Conservation (phyloP, 179 eudicot species). For the Carnegiea gigantea region DNA sequence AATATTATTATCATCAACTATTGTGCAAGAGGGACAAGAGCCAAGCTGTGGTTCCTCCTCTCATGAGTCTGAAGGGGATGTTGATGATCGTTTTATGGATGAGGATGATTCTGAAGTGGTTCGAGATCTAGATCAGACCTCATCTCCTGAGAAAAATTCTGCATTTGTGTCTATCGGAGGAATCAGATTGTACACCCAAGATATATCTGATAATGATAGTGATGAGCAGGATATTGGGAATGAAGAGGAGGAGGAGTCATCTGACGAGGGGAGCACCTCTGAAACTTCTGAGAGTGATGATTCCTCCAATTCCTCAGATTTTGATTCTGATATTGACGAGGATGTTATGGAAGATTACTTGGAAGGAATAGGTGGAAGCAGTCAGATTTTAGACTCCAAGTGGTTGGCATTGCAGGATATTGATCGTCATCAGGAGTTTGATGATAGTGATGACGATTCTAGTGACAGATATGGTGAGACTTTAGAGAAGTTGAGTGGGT, state of each 20-base stretch:
- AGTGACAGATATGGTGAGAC: slow-evolving; percentile 46
- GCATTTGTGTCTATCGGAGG: slow-evolving; percentile 86
- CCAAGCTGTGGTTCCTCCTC: slow-evolving; percentile 29
- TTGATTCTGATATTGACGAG: slow-evolving; percentile 82
- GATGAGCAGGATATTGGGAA: slow-evolving; percentile 47
- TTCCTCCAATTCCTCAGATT: slow-evolving; percentile 47
- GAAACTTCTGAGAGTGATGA: slow-evolving; percentile 63
- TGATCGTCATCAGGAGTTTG: slow-evolving; percentile 33
- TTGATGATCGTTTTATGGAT: slow-evolving; percentile 32
- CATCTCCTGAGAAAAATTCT: slow-evolving; percentile 47
- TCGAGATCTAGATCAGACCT: slow-evolving; percentile 37
- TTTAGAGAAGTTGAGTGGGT: slow-evolving; percentile 64
- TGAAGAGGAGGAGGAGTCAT: slow-evolving; percentile 41
- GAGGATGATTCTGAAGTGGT: slow-evolving; percentile 32
- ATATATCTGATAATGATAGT: slow-evolving; percentile 57
- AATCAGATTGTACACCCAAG: slow-evolving; percentile 74
- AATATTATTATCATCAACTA: slow-evolving; percentile 28
- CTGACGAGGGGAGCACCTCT: slow-evolving; percentile 56
- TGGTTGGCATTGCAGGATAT: slow-evolving; percentile 45
- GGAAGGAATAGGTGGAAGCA: slow-evolving; percentile 76
- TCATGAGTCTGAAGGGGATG: slow-evolving; percentile 41
- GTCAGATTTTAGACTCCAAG: slow-evolving; percentile 53
- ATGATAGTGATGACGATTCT: slow-evolving; percentile 45
- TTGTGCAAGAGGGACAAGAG: slow-evolving; percentile 30
- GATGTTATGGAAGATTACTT: slow-evolving; percentile 83